Percentiles rank a stretch among this genome's conserved stretches.
Evolutionary conservation across 345 rosid genomes (phyloP).

Genomic region (Heritiera fomes): DNA sequence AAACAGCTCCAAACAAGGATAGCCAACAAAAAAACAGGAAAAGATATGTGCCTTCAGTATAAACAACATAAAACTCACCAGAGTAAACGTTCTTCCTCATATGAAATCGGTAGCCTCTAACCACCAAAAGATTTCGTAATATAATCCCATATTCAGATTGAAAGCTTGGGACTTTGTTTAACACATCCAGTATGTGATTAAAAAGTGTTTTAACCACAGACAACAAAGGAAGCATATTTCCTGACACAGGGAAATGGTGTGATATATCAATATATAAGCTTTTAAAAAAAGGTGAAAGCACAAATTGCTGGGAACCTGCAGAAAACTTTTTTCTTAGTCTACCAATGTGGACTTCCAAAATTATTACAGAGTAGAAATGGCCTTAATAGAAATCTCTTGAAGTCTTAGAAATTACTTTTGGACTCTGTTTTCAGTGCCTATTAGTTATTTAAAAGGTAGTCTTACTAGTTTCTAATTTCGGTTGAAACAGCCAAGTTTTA

Average conservation of each 20-base stretch:
- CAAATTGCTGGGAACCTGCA: slow-evolving; percentile 3
- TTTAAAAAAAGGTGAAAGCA: neutral
- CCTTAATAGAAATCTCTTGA: neutral
- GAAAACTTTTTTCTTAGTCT: neutral
- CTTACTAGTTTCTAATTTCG: neutral
- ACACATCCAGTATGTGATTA: slow-evolving; percentile 66
- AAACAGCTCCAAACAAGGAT: slow-evolving; percentile 8
- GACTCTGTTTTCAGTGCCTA: neutral
- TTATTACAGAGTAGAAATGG: neutral
- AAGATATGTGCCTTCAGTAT: slow-evolving; percentile 9
- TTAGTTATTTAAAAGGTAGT: neutral
- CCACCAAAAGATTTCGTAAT: slow-evolving; percentile 68
- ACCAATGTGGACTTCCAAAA: neutral
- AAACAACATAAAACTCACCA: slow-evolving; percentile 49
- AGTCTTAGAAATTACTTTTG: neutral
- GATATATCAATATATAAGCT: neutral
- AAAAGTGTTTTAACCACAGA: slow-evolving; percentile 65
- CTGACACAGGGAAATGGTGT: slow-evolving; percentile 39
- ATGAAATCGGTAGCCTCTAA: slow-evolving; percentile 72
- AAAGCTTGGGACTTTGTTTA: slow-evolving; percentile 74
- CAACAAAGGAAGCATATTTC: slow-evolving; percentile 56
- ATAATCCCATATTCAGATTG: slow-evolving; percentile 84
- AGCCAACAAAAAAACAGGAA: slow-evolving; percentile 18
- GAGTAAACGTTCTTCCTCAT: slow-evolving; percentile 66
- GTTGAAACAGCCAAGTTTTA: neutral